These are phyloP conservation scores for Erodium trifolium DNA, from an alignment of 441 rosid species.

Conservation along the genomic window DNA sequence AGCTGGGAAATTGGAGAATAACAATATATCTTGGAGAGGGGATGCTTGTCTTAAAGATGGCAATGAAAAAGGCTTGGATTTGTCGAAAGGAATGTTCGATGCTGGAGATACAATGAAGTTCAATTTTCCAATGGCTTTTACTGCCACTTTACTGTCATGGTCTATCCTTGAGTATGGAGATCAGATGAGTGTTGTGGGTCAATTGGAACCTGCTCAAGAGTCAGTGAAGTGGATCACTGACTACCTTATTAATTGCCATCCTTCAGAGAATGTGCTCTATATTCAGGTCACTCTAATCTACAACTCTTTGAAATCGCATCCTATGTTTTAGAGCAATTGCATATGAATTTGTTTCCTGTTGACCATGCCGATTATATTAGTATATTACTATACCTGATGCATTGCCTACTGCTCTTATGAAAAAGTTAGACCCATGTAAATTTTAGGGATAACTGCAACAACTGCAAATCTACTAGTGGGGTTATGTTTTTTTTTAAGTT, in stretches of 20 bases:
- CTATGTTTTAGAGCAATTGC: background rate
- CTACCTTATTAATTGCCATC: slow-evolving; percentile 57
- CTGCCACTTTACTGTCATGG: slow-evolving; percentile 62
- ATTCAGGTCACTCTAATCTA: slow-evolving; percentile 38
- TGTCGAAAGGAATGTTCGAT: slow-evolving; percentile 69
- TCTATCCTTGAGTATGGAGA: slow-evolving; percentile 57
- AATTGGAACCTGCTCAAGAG: slow-evolving; percentile 45
- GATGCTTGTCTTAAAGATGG: slow-evolving; percentile 64
- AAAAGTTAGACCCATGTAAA: background rate
- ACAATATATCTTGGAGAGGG: slow-evolving; percentile 62
- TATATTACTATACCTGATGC: background rate
- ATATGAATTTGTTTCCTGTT: background rate
- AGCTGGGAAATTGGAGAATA: slow-evolving; percentile 54
- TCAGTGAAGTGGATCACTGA: slow-evolving; percentile 79
- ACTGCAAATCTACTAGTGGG: no score
- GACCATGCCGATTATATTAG: background rate
- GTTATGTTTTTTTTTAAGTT: no score
- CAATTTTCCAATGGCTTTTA: slow-evolving; percentile 63
- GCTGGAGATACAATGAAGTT: slow-evolving; percentile 75
- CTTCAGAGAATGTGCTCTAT: slow-evolving; percentile 42
- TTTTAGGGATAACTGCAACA: no score
- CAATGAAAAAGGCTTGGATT: slow-evolving; percentile 38
- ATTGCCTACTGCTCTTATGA: background rate
- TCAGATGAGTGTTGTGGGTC: slow-evolving; percentile 59
- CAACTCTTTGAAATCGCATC: background rate